Evolutionary conservation across 1,284 basidiomycete genomes (phyloP).

Genomic region (Cutaneotrichosporon dermatis): DNA sequence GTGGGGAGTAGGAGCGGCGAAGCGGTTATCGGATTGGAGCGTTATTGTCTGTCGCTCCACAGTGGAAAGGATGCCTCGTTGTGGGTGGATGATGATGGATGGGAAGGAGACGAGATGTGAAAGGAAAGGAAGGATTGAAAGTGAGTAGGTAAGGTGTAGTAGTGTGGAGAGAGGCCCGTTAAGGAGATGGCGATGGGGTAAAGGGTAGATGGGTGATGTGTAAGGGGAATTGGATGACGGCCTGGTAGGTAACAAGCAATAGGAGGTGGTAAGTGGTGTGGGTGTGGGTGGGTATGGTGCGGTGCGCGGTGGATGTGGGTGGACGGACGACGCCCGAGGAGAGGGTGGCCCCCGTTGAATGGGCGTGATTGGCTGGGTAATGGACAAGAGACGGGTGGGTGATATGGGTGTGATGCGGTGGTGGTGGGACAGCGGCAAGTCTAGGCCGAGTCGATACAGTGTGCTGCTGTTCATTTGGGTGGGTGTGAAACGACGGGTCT

Average conservation of each 20-base stretch:
- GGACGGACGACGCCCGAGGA: neutral
- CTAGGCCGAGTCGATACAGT: no score
- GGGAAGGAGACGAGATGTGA: neutral
- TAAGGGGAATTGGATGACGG: neutral
- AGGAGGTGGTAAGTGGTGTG: neutral
- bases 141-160: neutral
- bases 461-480: no score
- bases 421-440: no score
- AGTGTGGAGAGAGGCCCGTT: neutral
- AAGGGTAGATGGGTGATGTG: neutral
- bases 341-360: no score
- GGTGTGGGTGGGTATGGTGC: neutral
- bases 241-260: neutral
- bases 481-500: no score
- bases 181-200: neutral
- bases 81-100: neutral
- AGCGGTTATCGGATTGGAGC: no score
- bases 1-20: no score
- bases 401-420: no score
- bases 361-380: no score
- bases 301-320: neutral
- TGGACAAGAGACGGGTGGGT: no score
- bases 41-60: no score
- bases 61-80: no score
- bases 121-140: neutral